Conservation (phyloP, 108 stramenopile genomes). For the Cylindrotheca fusiformis region DNA sequence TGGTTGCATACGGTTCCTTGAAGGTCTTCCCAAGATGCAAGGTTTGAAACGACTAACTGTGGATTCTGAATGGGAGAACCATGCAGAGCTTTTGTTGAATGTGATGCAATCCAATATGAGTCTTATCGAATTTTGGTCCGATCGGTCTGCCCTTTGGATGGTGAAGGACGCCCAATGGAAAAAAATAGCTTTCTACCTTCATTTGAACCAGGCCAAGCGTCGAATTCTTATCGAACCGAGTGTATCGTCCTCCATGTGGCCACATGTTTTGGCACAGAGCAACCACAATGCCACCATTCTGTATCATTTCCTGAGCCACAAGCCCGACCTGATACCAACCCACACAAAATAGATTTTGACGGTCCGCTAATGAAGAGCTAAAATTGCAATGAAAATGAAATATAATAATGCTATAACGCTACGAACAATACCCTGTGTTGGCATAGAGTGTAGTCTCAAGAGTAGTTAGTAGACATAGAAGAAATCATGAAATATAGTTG, state of each 20-base stretch:
- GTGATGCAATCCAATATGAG: constrained; percentile 18
- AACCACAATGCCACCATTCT: constrained; percentile 4
- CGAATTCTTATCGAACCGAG: constrained; percentile 14
- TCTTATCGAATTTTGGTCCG: constrained; percentile 13
- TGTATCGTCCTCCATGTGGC: constrained; percentile 5
- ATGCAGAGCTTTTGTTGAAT: constrained; percentile 6
- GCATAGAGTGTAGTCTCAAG: neutral
- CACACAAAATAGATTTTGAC: neutral
- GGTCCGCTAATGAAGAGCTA: neutral
- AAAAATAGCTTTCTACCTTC: constrained; percentile 8
- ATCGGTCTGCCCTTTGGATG: neutral
- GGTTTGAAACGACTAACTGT: constrained; percentile 26
- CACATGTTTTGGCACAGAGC: constrained; percentile 4
- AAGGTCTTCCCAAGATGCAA: constrained; percentile 16
- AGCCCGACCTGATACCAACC: constrained; percentile 9
- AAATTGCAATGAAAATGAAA: neutral
- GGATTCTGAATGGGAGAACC: constrained; percentile 24
- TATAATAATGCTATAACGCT: neutral
- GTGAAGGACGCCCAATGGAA: constrained; percentile 8
- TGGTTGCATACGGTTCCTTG: constrained; percentile 17
- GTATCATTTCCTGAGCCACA: constrained; percentile 15
- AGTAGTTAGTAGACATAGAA: neutral
- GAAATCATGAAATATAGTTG: neutral
- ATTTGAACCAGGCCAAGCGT: constrained; percentile 12
- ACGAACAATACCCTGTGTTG: neutral